Evolutionary conservation across 345 rosid species (phyloP), one percentile per base, ranked within the genome.

Genomic region (Erysimum cheiranthoides): DNA sequence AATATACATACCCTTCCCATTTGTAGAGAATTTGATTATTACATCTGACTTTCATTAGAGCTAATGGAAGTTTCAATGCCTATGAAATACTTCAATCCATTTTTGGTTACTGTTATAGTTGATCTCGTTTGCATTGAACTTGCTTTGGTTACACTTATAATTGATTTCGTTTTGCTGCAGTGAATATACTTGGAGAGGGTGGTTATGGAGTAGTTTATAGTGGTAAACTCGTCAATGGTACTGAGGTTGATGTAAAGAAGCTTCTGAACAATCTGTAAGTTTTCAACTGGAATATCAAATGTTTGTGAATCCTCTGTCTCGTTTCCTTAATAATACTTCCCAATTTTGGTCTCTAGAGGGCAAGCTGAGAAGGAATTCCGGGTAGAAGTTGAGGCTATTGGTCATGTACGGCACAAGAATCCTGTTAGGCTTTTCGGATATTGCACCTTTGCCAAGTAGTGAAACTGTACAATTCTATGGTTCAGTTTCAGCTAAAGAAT

Each of bases 361-460:
- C 99, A 95, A 75, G 99, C 99, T 27, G 97, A 92, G 86, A 95
- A 88, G 81, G 99, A 95, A 64, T 95, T 95, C 58, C 81, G 97
- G 46, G 97, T 86, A 38, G 99, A 95, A 84, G 99, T 95, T 81
- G 99, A 95, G 71, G 97, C 97, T 59, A 92, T 95, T 73, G 97
- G 99, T 68, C 97, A 95, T 67, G 99, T 92, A 76, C 86, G 97
- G 27, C 97, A 95, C 40, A 95, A 95, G 83, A 95, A 95, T 81
- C 93, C 92, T 52, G 97, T 89, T 51, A 87, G 97, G 50, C 97
- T 95, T 76, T 78, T 95, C 78, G 99, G 97, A 72, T 95, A 84
- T 51, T 92, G 97, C 79, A 82, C n/a, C n/a, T n/a, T n/a, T n/a
- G n/a, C n/a, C n/a, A n/a, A n/a, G n/a, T n/a, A n/a, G n/a, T n/a